These are phyloP conservation scores for Strobilomyces dryophilus DNA, from an alignment of 768 basidiomycete species.

Conservation along the genomic window DNA sequence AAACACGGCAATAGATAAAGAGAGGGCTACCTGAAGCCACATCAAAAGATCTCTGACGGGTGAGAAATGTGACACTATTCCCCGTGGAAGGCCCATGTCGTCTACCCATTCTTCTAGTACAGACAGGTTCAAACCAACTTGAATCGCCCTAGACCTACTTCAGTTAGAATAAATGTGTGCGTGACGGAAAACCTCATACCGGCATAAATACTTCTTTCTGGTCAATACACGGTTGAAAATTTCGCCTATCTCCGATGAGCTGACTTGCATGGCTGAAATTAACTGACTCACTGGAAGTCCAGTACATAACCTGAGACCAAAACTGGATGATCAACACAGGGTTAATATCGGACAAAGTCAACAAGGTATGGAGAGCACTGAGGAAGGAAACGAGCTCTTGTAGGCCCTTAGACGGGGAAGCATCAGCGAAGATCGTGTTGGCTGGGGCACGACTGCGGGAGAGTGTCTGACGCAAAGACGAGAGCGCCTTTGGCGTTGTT, in stretches of 20 bases:
- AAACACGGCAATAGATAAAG: neutral
- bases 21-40: conserved; percentile 69
- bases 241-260: conserved; percentile 51
- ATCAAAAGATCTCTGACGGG: conserved; percentile 79
- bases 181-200: conserved; percentile 40
- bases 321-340: conserved; percentile 84
- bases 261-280: neutral
- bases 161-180: conserved; percentile 7
- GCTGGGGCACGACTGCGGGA: conserved; percentile 51
- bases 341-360: conserved; percentile 86
- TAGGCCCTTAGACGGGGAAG: conserved; percentile 41
- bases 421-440: conserved; percentile 47
- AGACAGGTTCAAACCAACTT: conserved; percentile 83
- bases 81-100: conserved; percentile 71
- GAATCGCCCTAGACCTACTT: conserved; percentile 71
- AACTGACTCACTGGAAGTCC: conserved; percentile 83
- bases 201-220: conserved; percentile 93
- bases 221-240: conserved; percentile 81
- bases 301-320: conserved; percentile 98
- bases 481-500: conserved; percentile 51
- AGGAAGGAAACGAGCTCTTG: conserved; percentile 72
- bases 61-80: conserved; percentile 75
- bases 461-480: conserved; percentile 66
- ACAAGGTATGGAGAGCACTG: conserved; percentile 77
- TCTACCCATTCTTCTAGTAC: conserved; percentile 91